A percentile compares a stretch with the other conserved stretches of the same genome.
phyloP scores from a whole-genome alignment of 2,329 filamentous ascomycete species.

The Zymoseptoria brevis region DNA sequence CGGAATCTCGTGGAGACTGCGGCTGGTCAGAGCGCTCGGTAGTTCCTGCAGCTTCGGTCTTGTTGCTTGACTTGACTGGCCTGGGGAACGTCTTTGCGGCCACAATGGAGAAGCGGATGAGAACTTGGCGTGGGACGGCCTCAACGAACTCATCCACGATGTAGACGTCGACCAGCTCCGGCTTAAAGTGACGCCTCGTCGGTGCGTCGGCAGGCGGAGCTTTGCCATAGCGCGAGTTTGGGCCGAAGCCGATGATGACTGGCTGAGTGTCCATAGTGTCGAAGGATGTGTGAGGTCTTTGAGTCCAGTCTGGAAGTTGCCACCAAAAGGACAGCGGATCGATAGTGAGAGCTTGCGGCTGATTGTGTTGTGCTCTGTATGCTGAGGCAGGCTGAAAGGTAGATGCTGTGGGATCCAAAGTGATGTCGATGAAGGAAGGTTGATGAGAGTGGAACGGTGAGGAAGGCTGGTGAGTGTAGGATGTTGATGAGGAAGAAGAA shows the following conservation, averaged over 20 bases:
- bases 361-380: background rate
- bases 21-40: background rate
- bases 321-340: background rate
- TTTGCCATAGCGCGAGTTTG: background rate
- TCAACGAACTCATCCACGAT: slow-evolving; percentile 5
- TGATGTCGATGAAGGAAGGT: background rate
- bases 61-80: background rate
- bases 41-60: no score
- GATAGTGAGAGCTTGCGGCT: background rate
- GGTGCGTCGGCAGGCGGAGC: background rate
- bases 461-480: background rate
- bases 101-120: slow-evolving; percentile 13
- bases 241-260: background rate
- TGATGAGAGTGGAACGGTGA: background rate
- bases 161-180: slow-evolving; percentile 11
- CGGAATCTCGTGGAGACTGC: background rate
- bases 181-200: background rate
- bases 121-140: slow-evolving; percentile 3
- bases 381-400: background rate
- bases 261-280: background rate
- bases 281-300: background rate
- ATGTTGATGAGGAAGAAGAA: background rate
- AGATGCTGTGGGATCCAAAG: background rate
- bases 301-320: background rate
- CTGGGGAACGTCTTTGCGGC: slow-evolving; percentile 8